Conservation (phyloP, 352 stramenopile genomes). For the Globisporangium nagaii region DNA sequence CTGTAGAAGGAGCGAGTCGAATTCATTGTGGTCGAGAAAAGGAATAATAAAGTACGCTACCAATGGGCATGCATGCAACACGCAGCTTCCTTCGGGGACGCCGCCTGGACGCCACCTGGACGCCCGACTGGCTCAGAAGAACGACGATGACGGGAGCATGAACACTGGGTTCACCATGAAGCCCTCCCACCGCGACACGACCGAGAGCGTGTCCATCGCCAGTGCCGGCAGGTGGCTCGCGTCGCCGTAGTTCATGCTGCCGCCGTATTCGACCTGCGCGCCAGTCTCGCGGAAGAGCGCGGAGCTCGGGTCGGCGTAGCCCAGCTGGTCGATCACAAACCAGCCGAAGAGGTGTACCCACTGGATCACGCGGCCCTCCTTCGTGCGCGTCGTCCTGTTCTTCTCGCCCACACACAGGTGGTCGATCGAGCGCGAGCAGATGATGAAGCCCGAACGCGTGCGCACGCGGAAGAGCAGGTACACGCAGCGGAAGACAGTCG, state of each 20-base stretch:
- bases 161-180: conserved; percentile 62
- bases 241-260: conserved; percentile 57
- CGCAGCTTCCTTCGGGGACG: background rate
- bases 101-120: background rate
- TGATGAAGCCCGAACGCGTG: conserved; percentile 54
- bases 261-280: conserved; percentile 62
- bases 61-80: background rate
- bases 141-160: conserved; percentile 25
- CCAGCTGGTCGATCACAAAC: conserved; percentile 59
- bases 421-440: conserved; percentile 55
- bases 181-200: conserved; percentile 57
- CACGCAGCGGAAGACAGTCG: conserved; percentile 54
- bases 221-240: conserved; percentile 34
- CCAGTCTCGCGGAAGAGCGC: conserved; percentile 30
- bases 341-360: conserved; percentile 67
- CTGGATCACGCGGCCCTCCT: conserved; percentile 40
- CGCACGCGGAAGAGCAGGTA: conserved; percentile 72
- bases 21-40: background rate
- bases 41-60: conserved; percentile 5
- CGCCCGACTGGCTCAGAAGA: conserved; percentile 8
- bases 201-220: conserved; percentile 63
- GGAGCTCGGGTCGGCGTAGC: conserved; percentile 19
- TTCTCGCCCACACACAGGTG: conserved; percentile 7
- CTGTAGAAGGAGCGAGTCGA: background rate
- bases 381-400: conserved; percentile 14